These are phyloP conservation scores for Haberlea rhodopensis DNA, from an alignment of 257 asterid genomes.

Conservation along the genomic window DNA sequence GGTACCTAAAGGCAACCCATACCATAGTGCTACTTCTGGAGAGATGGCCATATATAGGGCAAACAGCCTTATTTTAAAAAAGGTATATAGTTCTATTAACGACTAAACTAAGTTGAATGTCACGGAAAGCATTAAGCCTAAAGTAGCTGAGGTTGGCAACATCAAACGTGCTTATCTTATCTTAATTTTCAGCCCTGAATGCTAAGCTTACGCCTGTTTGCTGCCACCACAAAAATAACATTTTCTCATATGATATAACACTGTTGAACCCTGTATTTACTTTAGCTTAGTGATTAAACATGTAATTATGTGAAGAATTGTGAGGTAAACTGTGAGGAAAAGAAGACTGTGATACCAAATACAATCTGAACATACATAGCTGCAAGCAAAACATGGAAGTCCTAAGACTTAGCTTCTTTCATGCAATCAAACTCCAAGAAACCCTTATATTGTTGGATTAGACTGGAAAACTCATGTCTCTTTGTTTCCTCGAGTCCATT, in stretches of 20 bases:
- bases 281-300: neutral
- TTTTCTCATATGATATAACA: no score
- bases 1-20: conserved; percentile 98
- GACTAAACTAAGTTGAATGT: conserved; percentile 20
- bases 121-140: neutral
- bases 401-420: no score
- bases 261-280: neutral
- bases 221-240: no score
- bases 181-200: neutral
- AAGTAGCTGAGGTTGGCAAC: neutral
- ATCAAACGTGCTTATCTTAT: neutral
- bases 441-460: neutral
- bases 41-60: conserved; percentile 95
- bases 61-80: conserved; percentile 74
- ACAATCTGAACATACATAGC: neutral
- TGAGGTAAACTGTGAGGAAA: neutral
- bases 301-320: neutral
- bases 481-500: neutral
- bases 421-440: no score
- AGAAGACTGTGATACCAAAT: neutral
- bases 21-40: conserved; percentile 99
- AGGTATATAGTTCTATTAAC: conserved; percentile 47
- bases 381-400: neutral
- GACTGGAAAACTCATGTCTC: neutral
- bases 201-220: neutral